Conservation (phyloP, 2,329 filamentous ascomycete species). For the Knufia fluminis region DNA sequence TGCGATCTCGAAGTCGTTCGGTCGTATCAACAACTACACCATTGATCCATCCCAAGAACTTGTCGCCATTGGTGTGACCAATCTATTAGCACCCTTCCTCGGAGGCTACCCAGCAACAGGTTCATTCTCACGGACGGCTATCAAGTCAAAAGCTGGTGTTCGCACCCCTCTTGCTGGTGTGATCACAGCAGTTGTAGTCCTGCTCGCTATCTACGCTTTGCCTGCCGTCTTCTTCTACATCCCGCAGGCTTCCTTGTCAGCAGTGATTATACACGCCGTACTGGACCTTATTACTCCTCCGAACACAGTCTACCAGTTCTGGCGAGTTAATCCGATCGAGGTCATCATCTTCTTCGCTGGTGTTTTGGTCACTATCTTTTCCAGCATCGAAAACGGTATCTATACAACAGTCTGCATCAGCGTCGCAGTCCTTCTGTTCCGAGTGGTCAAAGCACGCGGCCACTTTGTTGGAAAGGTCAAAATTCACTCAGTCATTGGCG, state of each 20-base stretch:
- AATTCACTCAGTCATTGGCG: constrained; percentile 73
- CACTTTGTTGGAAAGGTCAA: constrained; percentile 74
- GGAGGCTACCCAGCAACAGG: constrained; percentile 88
- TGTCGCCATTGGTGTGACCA: constrained; percentile 85
- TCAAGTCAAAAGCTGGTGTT: constrained; percentile 94
- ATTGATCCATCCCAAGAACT: constrained; percentile 95
- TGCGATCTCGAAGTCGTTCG: constrained; percentile 93
- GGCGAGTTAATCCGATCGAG: constrained; percentile 83
- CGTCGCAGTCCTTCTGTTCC: constrained; percentile 68
- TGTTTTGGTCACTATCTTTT: constrained; percentile 82
- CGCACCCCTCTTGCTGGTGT: constrained; percentile 83
- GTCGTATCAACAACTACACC: constrained; percentile 87
- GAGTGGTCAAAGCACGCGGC: constrained; percentile 72
- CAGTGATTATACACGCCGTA: constrained; percentile 92
- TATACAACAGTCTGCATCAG: constrained; percentile 77
- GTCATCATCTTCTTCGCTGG: constrained; percentile 88
- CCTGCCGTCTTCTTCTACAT: constrained; percentile 91
- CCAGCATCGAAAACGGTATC: constrained; percentile 81
- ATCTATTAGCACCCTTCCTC: constrained; percentile 82
- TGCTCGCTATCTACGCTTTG: constrained; percentile 82
- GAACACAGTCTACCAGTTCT: constrained; percentile 89
- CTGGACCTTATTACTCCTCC: constrained; percentile 85
- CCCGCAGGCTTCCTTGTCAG: constrained; percentile 67
- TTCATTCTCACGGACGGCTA: constrained; percentile 91
- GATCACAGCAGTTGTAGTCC: constrained; percentile 74